Conservation (phyloP, 2,329 filamentous ascomycete species). For the Botryotinia globosa region DNA sequence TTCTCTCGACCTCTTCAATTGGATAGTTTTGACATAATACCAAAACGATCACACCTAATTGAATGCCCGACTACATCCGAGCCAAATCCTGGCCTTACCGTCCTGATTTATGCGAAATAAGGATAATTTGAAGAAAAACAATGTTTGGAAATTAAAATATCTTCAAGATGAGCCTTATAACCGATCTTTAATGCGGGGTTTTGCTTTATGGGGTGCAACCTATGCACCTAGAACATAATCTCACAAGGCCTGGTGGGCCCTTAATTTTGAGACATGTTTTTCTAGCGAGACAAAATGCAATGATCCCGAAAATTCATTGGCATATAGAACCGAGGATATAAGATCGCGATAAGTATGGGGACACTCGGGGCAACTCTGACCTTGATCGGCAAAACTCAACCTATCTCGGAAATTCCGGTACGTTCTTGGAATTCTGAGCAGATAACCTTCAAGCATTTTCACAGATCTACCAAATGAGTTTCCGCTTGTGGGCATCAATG, state of each 20-base stretch:
- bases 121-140: background rate
- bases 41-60: background rate
- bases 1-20: background rate
- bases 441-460: background rate
- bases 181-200: background rate
- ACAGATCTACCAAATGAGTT: background rate
- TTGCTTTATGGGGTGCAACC: background rate
- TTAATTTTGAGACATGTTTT: background rate
- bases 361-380: background rate
- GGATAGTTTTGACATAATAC: background rate
- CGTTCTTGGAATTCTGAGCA: background rate
- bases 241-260: background rate
- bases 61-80: background rate
- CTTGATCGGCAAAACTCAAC: background rate
- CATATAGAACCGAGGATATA: background rate
- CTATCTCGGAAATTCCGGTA: background rate
- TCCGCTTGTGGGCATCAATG: background rate
- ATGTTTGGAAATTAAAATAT: background rate
- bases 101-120: background rate
- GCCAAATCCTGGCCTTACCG: background rate
- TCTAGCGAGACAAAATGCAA: background rate
- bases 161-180: background rate
- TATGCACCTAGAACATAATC: background rate
- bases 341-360: background rate
- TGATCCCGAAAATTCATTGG: background rate